phyloP scores from a whole-genome alignment of 148 eudicot genomes.

The Amaranthus hypochondriacus region DNA sequence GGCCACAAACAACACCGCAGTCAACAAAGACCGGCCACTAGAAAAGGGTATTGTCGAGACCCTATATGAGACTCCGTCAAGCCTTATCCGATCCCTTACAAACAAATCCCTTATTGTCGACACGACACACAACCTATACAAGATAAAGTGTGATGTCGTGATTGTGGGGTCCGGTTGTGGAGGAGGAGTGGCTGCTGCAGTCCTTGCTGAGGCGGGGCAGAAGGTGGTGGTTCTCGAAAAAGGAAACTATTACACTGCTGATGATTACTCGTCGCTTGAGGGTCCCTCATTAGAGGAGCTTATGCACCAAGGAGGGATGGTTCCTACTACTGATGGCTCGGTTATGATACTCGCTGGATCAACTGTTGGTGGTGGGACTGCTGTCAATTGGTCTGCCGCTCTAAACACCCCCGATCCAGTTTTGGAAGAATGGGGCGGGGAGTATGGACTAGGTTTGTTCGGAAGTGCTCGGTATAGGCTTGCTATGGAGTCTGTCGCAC shows the following conservation, averaged over 20 bases:
- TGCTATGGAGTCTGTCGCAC: conserved; percentile 49
- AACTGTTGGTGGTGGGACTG: conserved; percentile 63
- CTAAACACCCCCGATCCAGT: conserved; percentile 50
- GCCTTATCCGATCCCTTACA: conserved; percentile 32
- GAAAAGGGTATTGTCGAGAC: conserved; percentile 57
- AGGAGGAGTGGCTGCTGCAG: conserved; percentile 66
- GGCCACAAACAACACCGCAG: neutral
- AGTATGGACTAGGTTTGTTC: conserved; percentile 36
- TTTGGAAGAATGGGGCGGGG: conserved; percentile 48
- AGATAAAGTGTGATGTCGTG: conserved; percentile 52
- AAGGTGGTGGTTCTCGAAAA: conserved; percentile 67
- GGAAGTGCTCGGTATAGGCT: conserved; percentile 38
- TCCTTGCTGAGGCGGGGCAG: conserved; percentile 51
- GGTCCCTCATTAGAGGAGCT: conserved; percentile 58
- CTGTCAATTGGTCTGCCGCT: conserved; percentile 66
- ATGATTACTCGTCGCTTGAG: conserved; percentile 53
- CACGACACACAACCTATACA: conserved; percentile 24
- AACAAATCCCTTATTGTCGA: conserved; percentile 49
- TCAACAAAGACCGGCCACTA: conserved; percentile 39
- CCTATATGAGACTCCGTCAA: conserved; percentile 27
- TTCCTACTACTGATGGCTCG: conserved; percentile 45
- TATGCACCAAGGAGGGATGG: conserved; percentile 40
- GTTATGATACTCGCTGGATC: conserved; percentile 49
- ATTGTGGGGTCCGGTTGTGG: conserved; percentile 72
- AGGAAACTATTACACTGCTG: conserved; percentile 50